These are phyloP conservation scores for Fusarium sp. DNA, from an alignment of 2,329 filamentous ascomycete genomes.

Conservation along the genomic window DNA sequence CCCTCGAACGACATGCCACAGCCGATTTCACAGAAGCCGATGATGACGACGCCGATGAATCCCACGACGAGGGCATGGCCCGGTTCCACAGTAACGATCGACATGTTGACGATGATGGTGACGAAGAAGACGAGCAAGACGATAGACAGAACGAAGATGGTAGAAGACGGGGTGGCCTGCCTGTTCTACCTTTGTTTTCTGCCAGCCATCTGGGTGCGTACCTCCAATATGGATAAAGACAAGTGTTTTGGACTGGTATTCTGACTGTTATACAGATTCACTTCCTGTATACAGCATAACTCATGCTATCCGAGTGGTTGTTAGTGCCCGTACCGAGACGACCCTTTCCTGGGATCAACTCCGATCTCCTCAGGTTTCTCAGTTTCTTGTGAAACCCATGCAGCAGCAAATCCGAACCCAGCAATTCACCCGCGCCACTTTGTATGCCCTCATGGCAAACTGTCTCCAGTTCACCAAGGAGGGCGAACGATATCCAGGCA, in stretches of 20 bases:
- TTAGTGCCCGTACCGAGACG: slow-evolving; percentile 86
- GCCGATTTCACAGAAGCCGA: slow-evolving; percentile 72
- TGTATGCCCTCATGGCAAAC: slow-evolving; percentile 93
- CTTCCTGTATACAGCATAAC: slow-evolving; percentile 90
- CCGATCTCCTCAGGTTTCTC: slow-evolving; percentile 92
- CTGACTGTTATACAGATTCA: slow-evolving; percentile 64
- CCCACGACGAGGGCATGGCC: slow-evolving; percentile 48
- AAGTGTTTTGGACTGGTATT: slow-evolving; percentile 4
- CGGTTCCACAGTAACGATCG: slow-evolving; percentile 37
- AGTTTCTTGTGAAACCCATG: slow-evolving; percentile 95
- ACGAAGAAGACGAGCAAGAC: slow-evolving; percentile 55
- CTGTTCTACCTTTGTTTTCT: slow-evolving; percentile 78
- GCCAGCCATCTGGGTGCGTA: slow-evolving; percentile 74
- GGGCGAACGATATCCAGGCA: slow-evolving; percentile 79
- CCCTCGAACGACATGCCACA: slow-evolving; percentile 58
- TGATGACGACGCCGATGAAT: slow-evolving; percentile 58
- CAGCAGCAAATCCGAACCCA: slow-evolving; percentile 84
- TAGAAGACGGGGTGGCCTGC: slow-evolving; percentile 49
- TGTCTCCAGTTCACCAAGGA: slow-evolving; percentile 94
- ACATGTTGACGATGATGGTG: slow-evolving; percentile 50
- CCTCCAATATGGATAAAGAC: background rate
- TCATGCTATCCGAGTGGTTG: slow-evolving; percentile 84
- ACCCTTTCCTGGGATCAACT: slow-evolving; percentile 94
- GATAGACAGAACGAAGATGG: slow-evolving; percentile 54
- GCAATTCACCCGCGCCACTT: slow-evolving; percentile 83